A percentile compares a stretch with the other conserved stretches of the same genome.
phyloP scores from a whole-genome alignment of 2,329 filamentous ascomycete genomes.

The Colletotrichum neosansevieriae region DNA sequence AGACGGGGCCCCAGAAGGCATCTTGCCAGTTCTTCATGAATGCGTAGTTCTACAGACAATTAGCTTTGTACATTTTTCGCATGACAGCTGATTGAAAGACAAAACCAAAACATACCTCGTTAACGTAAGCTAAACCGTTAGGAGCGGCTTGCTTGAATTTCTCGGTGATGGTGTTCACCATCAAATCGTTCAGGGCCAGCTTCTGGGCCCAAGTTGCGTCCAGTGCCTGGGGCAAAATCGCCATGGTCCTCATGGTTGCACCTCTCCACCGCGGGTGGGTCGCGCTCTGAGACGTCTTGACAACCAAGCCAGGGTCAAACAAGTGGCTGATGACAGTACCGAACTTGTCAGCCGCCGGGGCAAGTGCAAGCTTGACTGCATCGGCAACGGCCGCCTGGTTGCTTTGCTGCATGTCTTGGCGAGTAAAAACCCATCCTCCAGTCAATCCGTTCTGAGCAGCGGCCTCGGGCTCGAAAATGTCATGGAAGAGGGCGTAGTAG shows the following conservation, averaged over 20 bases:
- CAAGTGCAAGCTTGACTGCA: conserved; percentile 21
- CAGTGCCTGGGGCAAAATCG: conserved; percentile 32
- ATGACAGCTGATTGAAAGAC: accelerated
- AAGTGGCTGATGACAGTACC: conserved; percentile 38
- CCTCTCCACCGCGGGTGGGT: conserved; percentile 38
- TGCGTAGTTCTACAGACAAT: conserved; percentile 34
- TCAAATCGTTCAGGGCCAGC: conserved; percentile 33
- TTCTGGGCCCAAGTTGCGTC: conserved; percentile 38
- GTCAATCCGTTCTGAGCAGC: conserved; percentile 40
- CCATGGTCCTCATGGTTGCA: conserved; percentile 37
- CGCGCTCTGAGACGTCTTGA: conserved; percentile 27
- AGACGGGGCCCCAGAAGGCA: conserved; percentile 38
- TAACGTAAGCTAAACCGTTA: conserved; percentile 33
- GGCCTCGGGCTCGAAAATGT: conserved; percentile 38
- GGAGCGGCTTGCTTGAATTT: conserved; percentile 36
- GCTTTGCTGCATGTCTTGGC: conserved; percentile 31
- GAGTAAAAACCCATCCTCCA: conserved; percentile 40
- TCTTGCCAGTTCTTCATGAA: conserved; percentile 41
- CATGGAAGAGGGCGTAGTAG: conserved; percentile 38
- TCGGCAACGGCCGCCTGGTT: conserved; percentile 30
- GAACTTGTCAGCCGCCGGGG: conserved; percentile 8
- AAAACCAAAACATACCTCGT: conserved; percentile 24
- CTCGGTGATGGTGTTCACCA: conserved; percentile 40
- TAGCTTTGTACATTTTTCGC: neutral
- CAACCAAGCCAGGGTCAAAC: conserved; percentile 27